A percentile compares a stretch with the other conserved stretches of the same genome.
Evolutionary conservation across 352 stramenopile genomes (phyloP).

Genomic region (Phytophthora sansomeana): DNA sequence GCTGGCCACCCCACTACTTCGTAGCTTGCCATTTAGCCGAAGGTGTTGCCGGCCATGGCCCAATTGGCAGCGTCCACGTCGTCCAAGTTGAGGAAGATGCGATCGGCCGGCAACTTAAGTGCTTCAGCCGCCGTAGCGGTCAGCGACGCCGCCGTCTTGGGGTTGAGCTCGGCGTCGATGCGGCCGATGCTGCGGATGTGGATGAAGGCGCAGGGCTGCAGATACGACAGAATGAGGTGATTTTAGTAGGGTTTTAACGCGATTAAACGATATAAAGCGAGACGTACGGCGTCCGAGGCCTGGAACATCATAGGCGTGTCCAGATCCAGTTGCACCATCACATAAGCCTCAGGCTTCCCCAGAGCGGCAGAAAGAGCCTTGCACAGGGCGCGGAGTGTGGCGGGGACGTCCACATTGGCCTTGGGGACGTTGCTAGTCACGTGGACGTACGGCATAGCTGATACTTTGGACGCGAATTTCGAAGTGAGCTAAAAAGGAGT

Average conservation of each 20-base stretch:
- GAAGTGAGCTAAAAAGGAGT: conserved; percentile 2
- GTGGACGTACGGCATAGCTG: conserved; percentile 47
- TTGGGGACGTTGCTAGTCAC: conserved; percentile 51
- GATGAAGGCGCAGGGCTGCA: conserved; percentile 48
- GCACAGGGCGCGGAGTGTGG: conserved; percentile 40
- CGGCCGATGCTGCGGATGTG: conserved; percentile 47
- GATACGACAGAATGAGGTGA: neutral
- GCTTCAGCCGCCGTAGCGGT: conserved; percentile 29
- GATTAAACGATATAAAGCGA: neutral
- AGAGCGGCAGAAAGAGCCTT: conserved; percentile 47
- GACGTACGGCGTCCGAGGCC: conserved; percentile 32
- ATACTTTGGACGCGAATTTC: neutral
- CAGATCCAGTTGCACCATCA: conserved; percentile 50
- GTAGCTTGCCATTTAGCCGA: conserved; percentile 13
- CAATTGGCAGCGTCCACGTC: conserved; percentile 44
- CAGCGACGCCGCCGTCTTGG: conserved; percentile 37
- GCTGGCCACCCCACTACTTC: neutral
- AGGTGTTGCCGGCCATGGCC: conserved; percentile 21
- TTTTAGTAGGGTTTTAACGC: neutral
- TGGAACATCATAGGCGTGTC: conserved; percentile 43
- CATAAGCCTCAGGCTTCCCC: conserved; percentile 39
- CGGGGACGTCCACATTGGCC: conserved; percentile 36
- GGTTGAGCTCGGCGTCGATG: conserved; percentile 43
- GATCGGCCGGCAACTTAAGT: conserved; percentile 37
- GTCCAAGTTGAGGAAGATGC: conserved; percentile 54